These are phyloP conservation scores for Coemansia sp. DNA, from an alignment of 192 early-diverging fungal species.

Conservation along the genomic window DNA sequence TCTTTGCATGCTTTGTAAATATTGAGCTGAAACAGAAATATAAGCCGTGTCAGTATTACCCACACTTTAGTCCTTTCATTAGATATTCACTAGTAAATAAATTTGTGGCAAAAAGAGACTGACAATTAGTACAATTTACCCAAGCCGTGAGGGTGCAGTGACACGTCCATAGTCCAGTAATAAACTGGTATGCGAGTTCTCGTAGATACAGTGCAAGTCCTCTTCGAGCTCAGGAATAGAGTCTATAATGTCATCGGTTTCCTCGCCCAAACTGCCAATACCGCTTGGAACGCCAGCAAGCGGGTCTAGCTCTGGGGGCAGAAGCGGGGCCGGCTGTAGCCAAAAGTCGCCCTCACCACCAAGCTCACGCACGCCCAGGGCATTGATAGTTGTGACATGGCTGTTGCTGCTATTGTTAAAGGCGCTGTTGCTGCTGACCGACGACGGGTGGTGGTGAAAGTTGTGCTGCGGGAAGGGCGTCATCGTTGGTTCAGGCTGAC, in stretches of 20 bases:
- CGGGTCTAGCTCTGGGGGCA: conserved; percentile 49
- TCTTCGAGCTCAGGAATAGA: conserved; percentile 72
- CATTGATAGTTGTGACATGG: conserved; percentile 43
- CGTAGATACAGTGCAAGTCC: conserved; percentile 68
- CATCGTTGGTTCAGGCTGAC: conserved; percentile 11
- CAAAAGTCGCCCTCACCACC: conserved; percentile 42
- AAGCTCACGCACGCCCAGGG: conserved; percentile 48
- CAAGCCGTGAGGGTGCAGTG: conserved; percentile 64
- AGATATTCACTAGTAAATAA: not conserved
- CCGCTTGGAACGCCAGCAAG: conserved; percentile 12
- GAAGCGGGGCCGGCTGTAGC: conserved; percentile 39
- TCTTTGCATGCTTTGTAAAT: no score
- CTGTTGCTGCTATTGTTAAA: conserved; percentile 9
- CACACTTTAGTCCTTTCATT: no score
- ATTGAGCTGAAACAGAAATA: no score
- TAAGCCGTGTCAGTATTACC: no score
- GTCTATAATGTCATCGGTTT: conserved; percentile 39
- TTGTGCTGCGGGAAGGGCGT: conserved; percentile 13
- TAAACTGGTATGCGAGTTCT: conserved; percentile 68
- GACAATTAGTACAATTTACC: conserved; percentile 24
- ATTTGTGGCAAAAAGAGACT: not conserved
- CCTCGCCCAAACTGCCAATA: conserved; percentile 50
- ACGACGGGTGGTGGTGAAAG: conserved; percentile 6
- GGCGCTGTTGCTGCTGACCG: conserved; percentile 2
- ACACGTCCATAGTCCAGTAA: conserved; percentile 71